Base-by-base conservation (phyloP, 2,329 filamentous ascomycete species). In the Pseudogymnoascus sp. region DNA sequence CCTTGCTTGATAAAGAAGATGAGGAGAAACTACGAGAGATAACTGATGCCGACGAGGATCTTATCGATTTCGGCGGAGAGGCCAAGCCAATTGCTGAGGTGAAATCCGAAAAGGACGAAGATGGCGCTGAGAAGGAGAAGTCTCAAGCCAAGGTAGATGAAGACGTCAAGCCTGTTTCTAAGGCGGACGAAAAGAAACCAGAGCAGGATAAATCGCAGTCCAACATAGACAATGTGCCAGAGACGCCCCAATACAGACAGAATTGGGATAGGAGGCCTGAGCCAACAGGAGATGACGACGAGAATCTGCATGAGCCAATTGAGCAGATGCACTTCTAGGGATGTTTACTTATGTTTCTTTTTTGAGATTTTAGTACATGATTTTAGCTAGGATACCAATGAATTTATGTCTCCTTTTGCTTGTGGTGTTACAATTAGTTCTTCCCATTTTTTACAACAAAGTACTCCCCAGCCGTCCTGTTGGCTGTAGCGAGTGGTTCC, bases 1-100 rank as follows among this genome's bases (percentile, higher is more conserved):
- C 72, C 47, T 69, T 74, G 37, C 72, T 77, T 59, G 75, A 79
- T 59, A 72, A 77, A 61, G 65, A 74, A 60, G 73, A 75, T 69
- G 75, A 69, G 75, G 80, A 60, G 54, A 68, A 36, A 65, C 11
- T 59, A 6, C 24, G 33, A 26, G 57, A 39, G 11, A 59, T 37
- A 58, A 58, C 33, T 1, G 24, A 39, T 15, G n/a, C 33, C 9
- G 57, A 59, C 5, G 57, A 40, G 33, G 57, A 59, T 31, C 57
- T 59, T 37, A 59, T 59, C 21, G 36, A 40, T 40, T 40, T 59
- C 5, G 57, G 36, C 9, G 57, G n/a, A 24, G 57, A 36, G 36
- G 36, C 36, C 57, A 59, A 36, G n/a, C 57, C 33, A 36, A 13
- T 29, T 59, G 33, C 57, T 15, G 35, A 61, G 39, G 2, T 33